A percentile compares a stretch with the other conserved stretches of the same genome.
These are phyloP conservation scores for Ceraceosorus bombacis DNA, from an alignment of 1,284 basidiomycete species.

Conservation along the genomic window DNA sequence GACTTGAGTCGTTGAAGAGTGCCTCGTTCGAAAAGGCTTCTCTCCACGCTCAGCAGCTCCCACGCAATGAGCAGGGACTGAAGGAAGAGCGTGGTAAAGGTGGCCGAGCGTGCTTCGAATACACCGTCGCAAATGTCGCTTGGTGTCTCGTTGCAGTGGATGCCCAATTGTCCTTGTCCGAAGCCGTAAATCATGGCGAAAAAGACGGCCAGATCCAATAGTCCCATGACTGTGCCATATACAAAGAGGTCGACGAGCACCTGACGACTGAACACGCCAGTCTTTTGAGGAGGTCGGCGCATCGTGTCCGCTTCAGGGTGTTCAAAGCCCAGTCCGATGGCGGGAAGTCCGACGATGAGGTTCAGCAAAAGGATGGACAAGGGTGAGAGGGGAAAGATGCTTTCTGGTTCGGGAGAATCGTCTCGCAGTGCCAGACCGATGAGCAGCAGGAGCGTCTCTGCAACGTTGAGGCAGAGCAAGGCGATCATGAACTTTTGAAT, in stretches of 20 bases:
- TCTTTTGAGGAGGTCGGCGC: slow-evolving; percentile 33
- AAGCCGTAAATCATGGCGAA: slow-evolving; percentile 38
- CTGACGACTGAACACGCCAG: slow-evolving; percentile 24
- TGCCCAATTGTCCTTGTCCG: slow-evolving; percentile 25
- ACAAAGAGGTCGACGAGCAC: slow-evolving; percentile 41
- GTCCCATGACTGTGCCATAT: slow-evolving; percentile 36
- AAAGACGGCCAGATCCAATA: slow-evolving; percentile 37
- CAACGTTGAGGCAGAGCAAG: slow-evolving; percentile 38
- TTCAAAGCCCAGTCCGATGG: slow-evolving; percentile 40
- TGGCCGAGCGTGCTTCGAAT: slow-evolving; percentile 37
- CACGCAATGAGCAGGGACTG: slow-evolving; percentile 37
- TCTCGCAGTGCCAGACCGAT: slow-evolving; percentile 39
- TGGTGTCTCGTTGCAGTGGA: slow-evolving; percentile 34
- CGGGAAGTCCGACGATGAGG: slow-evolving; percentile 40
- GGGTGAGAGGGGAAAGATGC: slow-evolving; percentile 37
- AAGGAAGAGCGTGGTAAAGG: slow-evolving; percentile 36
- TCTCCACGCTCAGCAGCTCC: slow-evolving; percentile 38
- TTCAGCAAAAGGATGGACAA: slow-evolving; percentile 40
- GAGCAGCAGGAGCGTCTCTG: slow-evolving; percentile 38
- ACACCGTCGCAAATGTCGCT: slow-evolving; percentile 24
- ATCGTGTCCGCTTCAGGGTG: slow-evolving; percentile 33
- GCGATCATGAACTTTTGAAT: slow-evolving; percentile 42
- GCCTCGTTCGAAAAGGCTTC: slow-evolving; percentile 33
- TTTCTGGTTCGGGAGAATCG: slow-evolving; percentile 20
- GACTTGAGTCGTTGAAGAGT: slow-evolving; percentile 29